A percentile compares a stretch with the other conserved stretches of the same genome.
Conservation (phyloP, 179 eudicot genomes). For the Gypsophila paniculata region DNA sequence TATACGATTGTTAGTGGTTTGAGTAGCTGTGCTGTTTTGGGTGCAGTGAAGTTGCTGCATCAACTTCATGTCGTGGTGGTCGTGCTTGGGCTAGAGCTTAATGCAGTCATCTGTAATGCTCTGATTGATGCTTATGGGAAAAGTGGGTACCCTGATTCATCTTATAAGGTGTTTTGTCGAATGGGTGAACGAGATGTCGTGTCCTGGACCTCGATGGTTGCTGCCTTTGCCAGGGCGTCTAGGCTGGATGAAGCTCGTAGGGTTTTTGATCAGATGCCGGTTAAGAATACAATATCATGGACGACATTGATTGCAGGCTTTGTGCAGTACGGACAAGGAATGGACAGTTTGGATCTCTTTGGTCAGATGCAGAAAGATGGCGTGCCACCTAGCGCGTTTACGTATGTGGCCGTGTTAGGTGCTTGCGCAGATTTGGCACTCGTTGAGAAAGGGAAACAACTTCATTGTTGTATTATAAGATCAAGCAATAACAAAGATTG, state of each 20-base stretch:
- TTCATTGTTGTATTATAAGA: conserved; percentile 51
- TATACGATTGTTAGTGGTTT: conserved; percentile 47
- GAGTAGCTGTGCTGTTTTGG: conserved; percentile 48
- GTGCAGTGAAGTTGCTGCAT: conserved; percentile 30
- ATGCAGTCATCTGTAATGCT: conserved; percentile 42
- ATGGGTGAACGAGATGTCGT: conserved; percentile 58
- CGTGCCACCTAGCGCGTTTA: conserved; percentile 38
- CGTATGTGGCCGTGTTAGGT: conserved; percentile 55
- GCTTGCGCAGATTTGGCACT: conserved; percentile 69
- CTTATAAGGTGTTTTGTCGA: conserved; percentile 42
- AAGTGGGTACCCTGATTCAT: conserved; percentile 40
- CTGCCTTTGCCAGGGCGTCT: conserved; percentile 45
- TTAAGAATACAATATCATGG: conserved; percentile 61
- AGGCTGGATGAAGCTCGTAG: conserved; percentile 48
- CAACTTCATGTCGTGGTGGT: conserved; percentile 48
- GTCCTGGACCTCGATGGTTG: conserved; percentile 73
- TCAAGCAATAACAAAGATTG: conserved; percentile 18
- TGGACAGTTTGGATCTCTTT: conserved; percentile 46
- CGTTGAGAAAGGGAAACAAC: conserved; percentile 54
- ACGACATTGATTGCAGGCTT: conserved; percentile 66
- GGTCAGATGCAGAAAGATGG: conserved; percentile 52
- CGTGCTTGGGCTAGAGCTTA: conserved; percentile 43
- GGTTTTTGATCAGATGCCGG: conserved; percentile 53
- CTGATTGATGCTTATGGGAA: conserved; percentile 69
- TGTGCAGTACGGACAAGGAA: conserved; percentile 44